phyloP scores from a whole-genome alignment of 2,329 filamentous ascomycete species.

The Diaporthe batatas region DNA sequence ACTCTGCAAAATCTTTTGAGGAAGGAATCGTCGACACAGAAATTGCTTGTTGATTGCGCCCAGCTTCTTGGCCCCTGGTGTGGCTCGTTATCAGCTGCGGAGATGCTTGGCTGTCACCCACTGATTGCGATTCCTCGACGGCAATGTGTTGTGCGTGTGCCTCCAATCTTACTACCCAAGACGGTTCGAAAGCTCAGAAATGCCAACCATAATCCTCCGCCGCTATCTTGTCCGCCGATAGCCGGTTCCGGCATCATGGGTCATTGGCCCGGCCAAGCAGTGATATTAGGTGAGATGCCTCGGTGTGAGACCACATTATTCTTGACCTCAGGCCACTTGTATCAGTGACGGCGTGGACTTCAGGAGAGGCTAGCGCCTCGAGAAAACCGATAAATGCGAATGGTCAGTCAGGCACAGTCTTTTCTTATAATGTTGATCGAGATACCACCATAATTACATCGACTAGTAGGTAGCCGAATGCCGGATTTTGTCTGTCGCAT shows the following conservation, averaged over 20 bases:
- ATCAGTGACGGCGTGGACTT: background rate
- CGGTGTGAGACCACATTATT: background rate
- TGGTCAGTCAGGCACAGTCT: background rate
- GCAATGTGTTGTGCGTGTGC: background rate
- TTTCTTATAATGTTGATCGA: too few relatives aligned
- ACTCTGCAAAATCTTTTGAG: background rate
- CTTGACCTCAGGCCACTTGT: background rate
- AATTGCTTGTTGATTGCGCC: conserved; percentile 27
- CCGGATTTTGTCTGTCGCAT: background rate
- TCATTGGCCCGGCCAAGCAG: background rate
- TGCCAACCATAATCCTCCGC: conserved; percentile 15
- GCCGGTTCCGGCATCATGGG: conserved; percentile 7
- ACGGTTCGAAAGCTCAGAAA: conserved; percentile 25
- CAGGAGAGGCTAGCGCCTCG: background rate
- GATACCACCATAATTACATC: background rate
- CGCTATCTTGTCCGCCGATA: conserved; percentile 31
- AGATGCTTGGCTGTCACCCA: conserved; percentile 31
- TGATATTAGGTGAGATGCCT: background rate
- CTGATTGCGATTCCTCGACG: conserved; percentile 12
- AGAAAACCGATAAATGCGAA: background rate
- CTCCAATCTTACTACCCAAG: conserved; percentile 5
- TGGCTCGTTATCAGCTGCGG: conserved; percentile 32
- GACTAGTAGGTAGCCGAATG: background rate
- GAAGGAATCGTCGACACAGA: background rate
- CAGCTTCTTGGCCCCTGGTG: conserved; percentile 19